Percentiles rank a stretch among this genome's conserved stretches.
Conservation (phyloP, 163 green algal species). For the Chloromonas sp. region DNA sequence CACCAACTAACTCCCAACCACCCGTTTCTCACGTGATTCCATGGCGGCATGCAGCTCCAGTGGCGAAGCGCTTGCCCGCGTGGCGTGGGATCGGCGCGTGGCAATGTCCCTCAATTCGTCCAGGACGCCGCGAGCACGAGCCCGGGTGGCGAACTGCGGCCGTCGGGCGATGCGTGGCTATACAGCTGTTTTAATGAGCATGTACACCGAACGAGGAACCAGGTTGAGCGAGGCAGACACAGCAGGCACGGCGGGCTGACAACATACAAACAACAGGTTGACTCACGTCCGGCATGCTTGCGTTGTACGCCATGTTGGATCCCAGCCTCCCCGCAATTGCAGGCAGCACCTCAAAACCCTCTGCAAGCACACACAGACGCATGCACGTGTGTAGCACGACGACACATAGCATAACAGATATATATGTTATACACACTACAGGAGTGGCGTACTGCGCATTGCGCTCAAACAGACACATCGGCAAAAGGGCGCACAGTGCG, state of each 20-base stretch:
- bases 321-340: neutral
- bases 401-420: too few relatives aligned
- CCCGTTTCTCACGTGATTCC: too few relatives aligned
- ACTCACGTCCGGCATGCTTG: conserved; percentile 9
- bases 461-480: too few relatives aligned
- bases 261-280: too few relatives aligned
- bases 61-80: conserved; percentile 2
- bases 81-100: conserved; percentile 1
- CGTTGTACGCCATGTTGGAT: conserved; percentile 7
- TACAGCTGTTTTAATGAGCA: too few relatives aligned
- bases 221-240: too few relatives aligned
- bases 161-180: neutral
- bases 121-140: neutral
- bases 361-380: neutral
- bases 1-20: too few relatives aligned
- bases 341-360: neutral
- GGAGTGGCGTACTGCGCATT: too few relatives aligned
- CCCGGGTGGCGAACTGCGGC: conserved; percentile 5
- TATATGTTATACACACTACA: too few relatives aligned
- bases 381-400: neutral
- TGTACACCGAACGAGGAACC: too few relatives aligned
- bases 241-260: too few relatives aligned
- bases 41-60: conserved; percentile 11
- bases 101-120: conserved; percentile 1
- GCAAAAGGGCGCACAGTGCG: too few relatives aligned